Base-by-base conservation (phyloP, 257 asterid genomes). In the Solanum sejunctum region DNA sequence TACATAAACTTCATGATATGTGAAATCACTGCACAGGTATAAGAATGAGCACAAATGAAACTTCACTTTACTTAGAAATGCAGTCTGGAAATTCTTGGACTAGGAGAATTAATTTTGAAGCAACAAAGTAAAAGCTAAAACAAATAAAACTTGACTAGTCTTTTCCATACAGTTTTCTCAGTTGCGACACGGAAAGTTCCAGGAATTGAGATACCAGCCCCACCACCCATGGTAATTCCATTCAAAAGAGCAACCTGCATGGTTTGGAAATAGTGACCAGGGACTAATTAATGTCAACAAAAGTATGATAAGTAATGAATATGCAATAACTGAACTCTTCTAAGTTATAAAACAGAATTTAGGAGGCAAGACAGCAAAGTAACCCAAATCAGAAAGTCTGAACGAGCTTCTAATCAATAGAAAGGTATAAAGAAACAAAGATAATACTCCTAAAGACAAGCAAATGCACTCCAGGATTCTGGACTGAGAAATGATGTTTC, bases 211-310 rank as follows among this genome's bases (percentile, higher is more conserved):
- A 97, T 89, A 89, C 99, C 99, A 36, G 96, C 98, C 49, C 98
- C 99, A 72, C 99, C 99, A 87, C 99, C 99, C 98, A 97, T 95
- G n/a, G 99, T 93, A 81, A 97, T 88, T 84, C 99, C 99, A 90
- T 94, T 93, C 86, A 95, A 88, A 89, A 97, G 88, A 86, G 99
- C 96, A 84, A 97, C 96, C 99, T 97, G 94, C 91, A 93, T 83
- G 85, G 82, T 32, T 56, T 58, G 60, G 64, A 52, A 26, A 52
- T 7, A 17, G 28, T 10, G 58, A 16, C 26, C 82, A 26, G 28
- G 60, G 47, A 49, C 61, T 43, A 75, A 61, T 9, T 75, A 75
- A 75, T 23, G 82, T 49, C 43, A 75, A 75, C 15, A 51, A 45
- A 73, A 23, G 61, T 49, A 75, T 23, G 45, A 73, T 16, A 51